A percentile compares a stretch with the other conserved stretches of the same genome.
These are phyloP conservation scores for Pseudogymnoascus sp. DNA, from an alignment of 2,329 filamentous ascomycete species.

Conservation along the genomic window DNA sequence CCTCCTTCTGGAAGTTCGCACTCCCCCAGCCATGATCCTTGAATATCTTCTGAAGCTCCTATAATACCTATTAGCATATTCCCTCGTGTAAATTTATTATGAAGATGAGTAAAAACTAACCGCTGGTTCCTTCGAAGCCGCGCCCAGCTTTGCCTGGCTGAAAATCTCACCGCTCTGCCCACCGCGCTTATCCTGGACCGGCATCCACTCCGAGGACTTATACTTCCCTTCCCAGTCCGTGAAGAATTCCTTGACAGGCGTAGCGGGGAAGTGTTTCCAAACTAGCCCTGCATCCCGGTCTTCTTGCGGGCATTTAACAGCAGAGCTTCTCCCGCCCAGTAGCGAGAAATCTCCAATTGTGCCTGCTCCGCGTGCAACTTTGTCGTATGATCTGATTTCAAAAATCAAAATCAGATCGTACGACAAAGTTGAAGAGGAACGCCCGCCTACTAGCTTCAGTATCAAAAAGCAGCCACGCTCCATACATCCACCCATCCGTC, in stretches of 20 bases:
- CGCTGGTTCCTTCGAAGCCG: neutral
- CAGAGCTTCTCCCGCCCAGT: neutral
- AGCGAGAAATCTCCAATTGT: neutral
- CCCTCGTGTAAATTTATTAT: neutral
- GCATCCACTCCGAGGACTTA: neutral
- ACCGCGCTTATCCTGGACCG: neutral
- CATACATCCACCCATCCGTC: constrained; percentile 11
- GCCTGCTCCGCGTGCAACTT: neutral
- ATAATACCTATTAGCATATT: neutral
- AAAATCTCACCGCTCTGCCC: neutral
- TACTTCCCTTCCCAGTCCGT: constrained; percentile 8
- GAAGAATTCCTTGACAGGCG: constrained; percentile 11
- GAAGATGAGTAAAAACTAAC: neutral
- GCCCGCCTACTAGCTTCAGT: constrained; percentile 10
- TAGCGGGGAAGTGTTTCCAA: constrained; percentile 9
- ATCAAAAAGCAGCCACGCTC: constrained; percentile 13
- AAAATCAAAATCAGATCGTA: neutral
- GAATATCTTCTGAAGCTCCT: neutral
- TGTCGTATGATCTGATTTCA: no score
- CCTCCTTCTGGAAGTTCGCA: neutral
- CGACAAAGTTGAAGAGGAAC: neutral
- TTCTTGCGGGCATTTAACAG: neutral
- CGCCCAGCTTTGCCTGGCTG: neutral
- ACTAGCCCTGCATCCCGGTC: neutral
- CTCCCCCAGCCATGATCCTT: constrained; percentile 3